Conservation (phyloP, 2,329 filamentous ascomycete species). For the Blastomyces parvus region DNA sequence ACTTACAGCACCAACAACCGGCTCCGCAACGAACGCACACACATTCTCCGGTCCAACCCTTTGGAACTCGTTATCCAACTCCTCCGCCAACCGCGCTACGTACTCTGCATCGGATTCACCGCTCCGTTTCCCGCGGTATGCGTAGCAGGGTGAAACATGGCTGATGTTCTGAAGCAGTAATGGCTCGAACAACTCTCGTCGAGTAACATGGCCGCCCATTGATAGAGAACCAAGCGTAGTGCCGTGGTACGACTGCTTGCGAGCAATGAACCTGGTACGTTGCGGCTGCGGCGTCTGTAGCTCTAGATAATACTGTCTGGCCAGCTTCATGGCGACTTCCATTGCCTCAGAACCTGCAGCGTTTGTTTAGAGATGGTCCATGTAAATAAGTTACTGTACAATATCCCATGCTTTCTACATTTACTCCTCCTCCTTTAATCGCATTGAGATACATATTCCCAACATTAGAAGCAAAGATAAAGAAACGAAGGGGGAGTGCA, state of each 20-base stretch:
- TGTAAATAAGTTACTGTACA: not conserved
- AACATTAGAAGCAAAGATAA: not conserved
- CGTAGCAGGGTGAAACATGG: conserved; percentile 57
- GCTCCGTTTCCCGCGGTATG: conserved; percentile 48
- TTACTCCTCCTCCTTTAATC: not conserved
- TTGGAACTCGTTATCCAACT: conserved; percentile 59
- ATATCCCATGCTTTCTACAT: not conserved
- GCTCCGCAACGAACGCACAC: conserved; percentile 63
- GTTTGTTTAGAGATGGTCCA: not conserved
- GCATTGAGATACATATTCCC: not conserved
- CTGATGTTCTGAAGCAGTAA: conserved; percentile 49
- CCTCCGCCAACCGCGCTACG: conserved; percentile 49
- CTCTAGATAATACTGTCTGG: conserved; percentile 57
- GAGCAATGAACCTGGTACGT: conserved; percentile 54
- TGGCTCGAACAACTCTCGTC: conserved; percentile 53
- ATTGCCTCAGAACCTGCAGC: conserved; percentile 54
- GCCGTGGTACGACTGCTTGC: conserved; percentile 60
- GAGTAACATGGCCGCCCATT: conserved; percentile 51
- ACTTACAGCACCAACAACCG: conserved; percentile 59
- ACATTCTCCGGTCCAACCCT: conserved; percentile 55
- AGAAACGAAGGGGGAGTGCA: not conserved
- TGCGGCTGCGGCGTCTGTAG: conserved; percentile 43
- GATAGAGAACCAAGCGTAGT: conserved; percentile 59
- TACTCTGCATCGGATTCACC: conserved; percentile 51
- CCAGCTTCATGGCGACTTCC: conserved; percentile 59